A percentile compares a stretch with the other conserved stretches of the same genome.
phyloP scores from a whole-genome alignment of 495 filamentous ascomycete genomes.

The Penicillium nucicola region DNA sequence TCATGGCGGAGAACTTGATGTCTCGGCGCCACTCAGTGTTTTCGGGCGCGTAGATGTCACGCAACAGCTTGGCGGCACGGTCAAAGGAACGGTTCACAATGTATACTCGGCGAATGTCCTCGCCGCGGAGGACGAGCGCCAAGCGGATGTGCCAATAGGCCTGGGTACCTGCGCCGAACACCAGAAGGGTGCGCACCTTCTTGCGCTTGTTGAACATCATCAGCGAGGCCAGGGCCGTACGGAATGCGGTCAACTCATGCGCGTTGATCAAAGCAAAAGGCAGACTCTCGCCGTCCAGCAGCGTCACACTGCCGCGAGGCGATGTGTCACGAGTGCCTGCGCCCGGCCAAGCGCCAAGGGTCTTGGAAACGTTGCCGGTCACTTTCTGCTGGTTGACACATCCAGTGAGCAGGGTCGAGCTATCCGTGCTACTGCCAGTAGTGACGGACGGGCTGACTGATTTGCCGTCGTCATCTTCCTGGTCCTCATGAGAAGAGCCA shows the following conservation, averaged over 20 bases:
- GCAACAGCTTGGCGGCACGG: slow-evolving; percentile 52
- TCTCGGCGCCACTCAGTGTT: slow-evolving; percentile 53
- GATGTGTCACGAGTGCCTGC: slow-evolving; percentile 52
- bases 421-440: slow-evolving; percentile 18
- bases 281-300: slow-evolving; percentile 63
- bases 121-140: slow-evolving; percentile 67
- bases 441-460: slow-evolving; percentile 21
- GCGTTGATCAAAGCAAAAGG: slow-evolving; percentile 82
- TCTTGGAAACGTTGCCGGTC: slow-evolving; percentile 24
- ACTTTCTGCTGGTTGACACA: slow-evolving; percentile 37
- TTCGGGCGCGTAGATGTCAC: slow-evolving; percentile 52
- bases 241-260: slow-evolving; percentile 84
- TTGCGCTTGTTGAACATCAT: slow-evolving; percentile 70
- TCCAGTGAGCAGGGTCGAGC: slow-evolving; percentile 29
- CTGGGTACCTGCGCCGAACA: slow-evolving; percentile 89
- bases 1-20: slow-evolving; percentile 68
- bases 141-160: slow-evolving; percentile 93
- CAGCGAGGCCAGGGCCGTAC: slow-evolving; percentile 79
- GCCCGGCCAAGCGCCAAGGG: slow-evolving; percentile 38
- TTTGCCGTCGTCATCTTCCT: slow-evolving; percentile 1
- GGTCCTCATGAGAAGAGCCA: slow-evolving; percentile 32
- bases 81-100: slow-evolving; percentile 76
- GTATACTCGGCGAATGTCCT: slow-evolving; percentile 70
- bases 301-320: slow-evolving; percentile 74
- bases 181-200: slow-evolving; percentile 65